Evolutionary conservation across 768 basidiomycete genomes (phyloP), one percentile per base, ranked within the genome.

Genomic region (Mycena floridula): DNA sequence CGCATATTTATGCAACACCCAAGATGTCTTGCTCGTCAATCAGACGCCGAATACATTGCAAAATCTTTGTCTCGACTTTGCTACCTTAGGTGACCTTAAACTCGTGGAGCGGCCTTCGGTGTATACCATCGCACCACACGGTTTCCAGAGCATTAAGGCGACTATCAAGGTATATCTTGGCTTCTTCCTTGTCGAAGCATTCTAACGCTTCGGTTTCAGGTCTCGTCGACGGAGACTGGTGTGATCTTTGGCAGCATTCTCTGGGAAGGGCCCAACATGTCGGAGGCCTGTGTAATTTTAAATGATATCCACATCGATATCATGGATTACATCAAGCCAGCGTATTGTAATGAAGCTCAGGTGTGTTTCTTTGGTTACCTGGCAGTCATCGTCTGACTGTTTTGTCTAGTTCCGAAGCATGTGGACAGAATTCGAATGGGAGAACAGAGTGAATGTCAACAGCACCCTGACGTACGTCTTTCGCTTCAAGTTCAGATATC

Each of bases 341-440:
- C 92, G 7, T 88, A 89, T 57, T 96, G 94, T 64, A 95, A 84
- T 32, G 95, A 99, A 62, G 83, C 89, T 18, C 90, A 93, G 79
- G 90, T 89, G 18, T 68, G 59, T 25, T 18, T 21, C 37, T 25
- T 15, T 47, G n/a, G 25, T 35, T 18, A 23, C 46, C 18, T 27
- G 11, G 23, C 26, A 25, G 28, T 28, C 22, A 43, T 40, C 12
- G 42, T 21, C 25, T 37, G 20, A 26, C 38, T 40, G 15, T 50
- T 32, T 2, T 28, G 38, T 24, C 4, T 24, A 94, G 87, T 95
- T 95, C 81, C 81, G 95, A 25, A 89, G 81, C 62, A 95, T 95
- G 92, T 96, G 95, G 95, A 99, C 94, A 22, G 96, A 98, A 64
- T 99, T 99, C 57, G 95, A 99, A 63, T 99, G 95, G 95, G 95